Evolutionary conservation across 2,329 filamentous ascomycete genomes (phyloP).

Genomic region (Zymoseptoria pseudotritici): DNA sequence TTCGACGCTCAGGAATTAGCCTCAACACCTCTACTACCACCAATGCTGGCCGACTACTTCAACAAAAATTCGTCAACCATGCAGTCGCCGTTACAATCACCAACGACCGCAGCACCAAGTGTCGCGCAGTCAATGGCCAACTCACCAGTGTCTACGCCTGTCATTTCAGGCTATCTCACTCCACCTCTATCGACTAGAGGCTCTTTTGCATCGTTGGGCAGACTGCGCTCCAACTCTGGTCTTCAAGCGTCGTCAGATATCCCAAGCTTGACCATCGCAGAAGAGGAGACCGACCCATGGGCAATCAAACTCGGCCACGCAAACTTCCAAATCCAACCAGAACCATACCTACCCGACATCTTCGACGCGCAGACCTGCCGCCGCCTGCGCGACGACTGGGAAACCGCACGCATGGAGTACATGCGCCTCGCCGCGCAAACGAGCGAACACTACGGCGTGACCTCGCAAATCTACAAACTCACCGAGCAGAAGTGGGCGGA

Average conservation of each 20-base stretch:
- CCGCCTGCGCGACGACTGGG: constrained; percentile 71
- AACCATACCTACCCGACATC: constrained; percentile 64
- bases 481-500: constrained; percentile 85
- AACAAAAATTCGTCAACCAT: constrained; percentile 48
- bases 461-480: constrained; percentile 77
- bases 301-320: constrained; percentile 79
- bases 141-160: constrained; percentile 44
- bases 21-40: constrained; percentile 77
- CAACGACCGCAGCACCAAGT: constrained; percentile 60
- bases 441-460: constrained; percentile 82
- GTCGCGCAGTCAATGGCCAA: constrained; percentile 36
- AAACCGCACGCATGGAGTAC: constrained; percentile 74
- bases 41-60: constrained; percentile 59
- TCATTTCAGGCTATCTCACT: constrained; percentile 48
- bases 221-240: constrained; percentile 39
- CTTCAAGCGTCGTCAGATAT: constrained; percentile 52
- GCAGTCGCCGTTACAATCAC: constrained; percentile 80
- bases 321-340: constrained; percentile 81
- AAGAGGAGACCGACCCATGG: constrained; percentile 55
- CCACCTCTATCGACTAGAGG: constrained; percentile 71
- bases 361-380: constrained; percentile 53
- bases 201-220: constrained; percentile 67
- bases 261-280: constrained; percentile 53
- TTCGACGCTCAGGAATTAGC: constrained; percentile 55
- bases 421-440: constrained; percentile 82